Evolutionary conservation across 2,329 filamentous ascomycete genomes (phyloP).

Genomic region (Ilyonectria sp.): DNA sequence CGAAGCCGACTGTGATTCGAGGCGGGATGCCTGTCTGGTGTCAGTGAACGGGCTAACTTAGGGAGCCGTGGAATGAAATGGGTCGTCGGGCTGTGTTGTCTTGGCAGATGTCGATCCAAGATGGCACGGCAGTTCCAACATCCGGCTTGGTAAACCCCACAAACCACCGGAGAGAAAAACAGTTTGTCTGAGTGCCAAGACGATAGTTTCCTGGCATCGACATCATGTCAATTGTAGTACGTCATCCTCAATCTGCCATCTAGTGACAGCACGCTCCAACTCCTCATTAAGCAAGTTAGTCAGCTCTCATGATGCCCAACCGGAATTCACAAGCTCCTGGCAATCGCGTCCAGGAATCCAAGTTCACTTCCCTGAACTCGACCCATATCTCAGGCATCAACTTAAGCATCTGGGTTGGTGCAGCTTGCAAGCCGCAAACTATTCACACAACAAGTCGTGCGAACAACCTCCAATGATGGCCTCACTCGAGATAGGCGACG

Average conservation of each 20-base stretch:
- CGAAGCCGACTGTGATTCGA: background rate
- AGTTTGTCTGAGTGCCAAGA: background rate
- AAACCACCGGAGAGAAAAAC: background rate
- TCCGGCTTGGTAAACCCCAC: slow-evolving; percentile 42
- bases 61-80: slow-evolving; percentile 31
- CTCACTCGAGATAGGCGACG: background rate
- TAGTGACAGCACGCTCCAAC: background rate
- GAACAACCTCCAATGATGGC: background rate
- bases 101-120: slow-evolving; percentile 41
- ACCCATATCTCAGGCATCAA: background rate
- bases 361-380: background rate
- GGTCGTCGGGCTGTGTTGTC: slow-evolving; percentile 16
- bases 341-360: background rate
- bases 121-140: slow-evolving; percentile 37
- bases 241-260: background rate
- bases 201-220: background rate
- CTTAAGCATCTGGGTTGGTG: background rate
- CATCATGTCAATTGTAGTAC: background rate
- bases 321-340: background rate
- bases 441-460: background rate
- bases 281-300: background rate
- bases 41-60: slow-evolving; percentile 4
- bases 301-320: background rate
- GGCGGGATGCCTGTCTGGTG: background rate
- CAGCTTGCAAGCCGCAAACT: background rate